Base-by-base conservation (phyloP, 176 grass and related monocot genomes). In the Oryza rufipogon region DNA sequence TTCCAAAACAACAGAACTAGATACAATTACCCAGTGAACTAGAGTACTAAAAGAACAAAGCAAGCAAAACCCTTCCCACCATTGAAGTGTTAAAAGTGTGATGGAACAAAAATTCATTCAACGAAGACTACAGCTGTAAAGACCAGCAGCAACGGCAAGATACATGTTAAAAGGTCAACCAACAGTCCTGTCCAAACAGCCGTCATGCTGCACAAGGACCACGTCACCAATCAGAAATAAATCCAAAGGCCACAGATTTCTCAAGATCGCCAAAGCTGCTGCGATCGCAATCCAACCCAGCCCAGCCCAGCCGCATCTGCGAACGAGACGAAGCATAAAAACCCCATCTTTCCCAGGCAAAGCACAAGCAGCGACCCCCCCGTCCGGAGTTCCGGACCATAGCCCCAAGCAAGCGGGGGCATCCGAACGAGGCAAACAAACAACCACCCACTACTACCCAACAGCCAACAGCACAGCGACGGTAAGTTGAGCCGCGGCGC, bases 51-150 rank as follows among this genome's bases (percentile, higher is more conserved):
- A 32, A 20, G n/a, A 26, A 66, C 46, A 74, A 68, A 49, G 47
- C 14, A 80, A 80, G 16, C 75, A 84, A 61, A 6, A 26, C 13
- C 26, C 28, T 67, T 79, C 54, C 58, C 68, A 88, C 45, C 28
- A 73, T 45, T 42, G n/a, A 15, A 61, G 39, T 17, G 20, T 32
- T 60, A 66, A 6, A 75, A 79, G 48, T 60, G 19, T 5, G 17
- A 38, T 48, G 19, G 16, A 66, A 68, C 22, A 3, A 54, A 54
- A 42, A 41, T 6, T 56, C 66, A 65, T n/a, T 85, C 49, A n/a
- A 71, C 20, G 41, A 2, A 79, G 32, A 22, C 51, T 63, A 71
- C 56, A 70, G 72, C 17, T 76, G n/a, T 13, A 14, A 82, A 75
- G 23, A 14, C 73, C 54, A 38, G 36, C 54, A 38, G 36, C 16